Base-by-base conservation (phyloP, 495 filamentous ascomycete genomes). In the Pyrenula massariospora region DNA sequence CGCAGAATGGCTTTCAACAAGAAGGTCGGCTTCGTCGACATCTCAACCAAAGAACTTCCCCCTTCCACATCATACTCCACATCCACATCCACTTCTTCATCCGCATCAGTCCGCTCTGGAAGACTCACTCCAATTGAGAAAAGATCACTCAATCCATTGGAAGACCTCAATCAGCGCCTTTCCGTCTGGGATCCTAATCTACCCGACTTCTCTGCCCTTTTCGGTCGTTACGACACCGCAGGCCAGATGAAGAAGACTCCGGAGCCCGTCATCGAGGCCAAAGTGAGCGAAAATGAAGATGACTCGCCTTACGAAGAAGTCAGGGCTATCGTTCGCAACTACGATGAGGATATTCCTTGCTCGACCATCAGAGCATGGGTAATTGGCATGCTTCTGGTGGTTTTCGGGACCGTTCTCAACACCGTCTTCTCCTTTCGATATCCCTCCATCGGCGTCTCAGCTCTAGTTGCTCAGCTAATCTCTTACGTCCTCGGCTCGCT, bases 281-380 rank as follows among this genome's bases (percentile, higher is more conserved):
- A 78, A 50, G 31, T 8, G 31, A 8, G 8, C 8, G 31, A 42
- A 5, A 15, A 42, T 42, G 31, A 42, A 42, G 83, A 88, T 47
- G 77, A 88, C 62, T 87, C 83, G 21, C 83, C 84, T 20, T 88
- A 88, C 58, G 80, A 82, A 48, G 82, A 88, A 65, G 87, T 69
- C 0, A 70, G 65, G 23, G 63, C 69, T 20, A 67, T 71, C 15
- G 74, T 71, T 2, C 48, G 60, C 47, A 70, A 84, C 66, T 74
- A 77, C 59, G 84, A 88, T 62, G 84, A 88, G 58, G 79, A 83
- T 50, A 74, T 84, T 53, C 77, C 80, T 23, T 74, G 73, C 55
- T 86, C 85, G 61, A 89, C 85, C 24, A 75, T 89, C 52, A 81
- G 85, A 21, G 85, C 85, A 22, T 89, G 85, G 85, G 66, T 77